Evolutionary conservation across 2,329 filamentous ascomycete genomes (phyloP), one percentile per base, ranked within the genome.

Genomic region (Aspergillus sergii): DNA sequence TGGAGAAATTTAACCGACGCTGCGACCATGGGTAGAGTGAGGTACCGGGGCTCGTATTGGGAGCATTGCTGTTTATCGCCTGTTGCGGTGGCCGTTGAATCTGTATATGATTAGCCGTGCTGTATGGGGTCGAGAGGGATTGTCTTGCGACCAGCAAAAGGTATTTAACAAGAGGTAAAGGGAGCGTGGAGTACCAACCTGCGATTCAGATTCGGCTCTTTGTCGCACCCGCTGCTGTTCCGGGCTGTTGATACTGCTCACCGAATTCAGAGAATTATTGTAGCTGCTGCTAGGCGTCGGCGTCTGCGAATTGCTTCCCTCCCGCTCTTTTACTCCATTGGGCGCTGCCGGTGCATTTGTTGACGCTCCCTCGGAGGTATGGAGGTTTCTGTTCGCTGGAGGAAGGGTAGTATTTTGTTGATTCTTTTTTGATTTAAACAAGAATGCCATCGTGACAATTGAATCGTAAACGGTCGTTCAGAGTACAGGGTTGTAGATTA

Each of bases 1-100:
- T 89, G 19, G 92, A 92, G 77, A 97, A 97, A 68, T 91, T 94
- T 59, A 99, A 80, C 61, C 92, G 89, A 64, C 93, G 89, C 76
- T 96, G 92, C 67, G 94, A 97, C 95, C 95, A 99, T 0, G 95
- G 95, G 75, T 98, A 99, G 60, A 96, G 87, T 6, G 93, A 93
- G 46, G 90, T 84, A 77, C 94, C 95, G 46, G 88, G 85, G 66
- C 88, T 86, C 68, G 78, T 75, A 36, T 71, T 72, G 56, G 68
- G 81, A 75, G 71, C 74, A 62, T 73, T 78, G 59, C 81, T 85
- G 73, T 87, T 90, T 68, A 86, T 85, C 69, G 84, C 80, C 84
- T 89, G 75, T 51, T 74, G 76, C 50, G 72, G 19, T 16, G 51
- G 70, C 65, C 77, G 75, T 69, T 72, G 78, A 46, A 63, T 63